A percentile compares a stretch with the other conserved stretches of the same genome.
Conservation (phyloP, 2,329 filamentous ascomycete species). For the Verticillium zaregamsianum region DNA sequence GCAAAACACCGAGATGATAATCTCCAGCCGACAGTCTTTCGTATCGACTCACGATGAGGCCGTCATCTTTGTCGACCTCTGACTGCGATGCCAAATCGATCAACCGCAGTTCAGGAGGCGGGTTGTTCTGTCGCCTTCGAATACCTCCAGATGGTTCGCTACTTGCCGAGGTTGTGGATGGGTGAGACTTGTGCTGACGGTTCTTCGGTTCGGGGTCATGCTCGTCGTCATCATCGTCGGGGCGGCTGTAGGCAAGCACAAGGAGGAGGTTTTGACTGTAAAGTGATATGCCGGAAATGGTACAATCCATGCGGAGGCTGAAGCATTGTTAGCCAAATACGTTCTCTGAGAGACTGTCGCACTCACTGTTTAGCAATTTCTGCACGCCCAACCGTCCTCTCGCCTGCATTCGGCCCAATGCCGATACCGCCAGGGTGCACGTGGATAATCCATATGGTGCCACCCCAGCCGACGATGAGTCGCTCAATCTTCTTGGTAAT, state of each 20-base stretch:
- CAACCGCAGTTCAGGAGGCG: conserved; percentile 83
- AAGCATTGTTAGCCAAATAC: conserved; percentile 19
- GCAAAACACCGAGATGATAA: conserved; percentile 84
- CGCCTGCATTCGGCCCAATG: conserved; percentile 61
- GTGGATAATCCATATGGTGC: conserved; percentile 93
- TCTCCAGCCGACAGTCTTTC: conserved; percentile 83
- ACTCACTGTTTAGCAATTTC: conserved; percentile 91
- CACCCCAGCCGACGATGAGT: conserved; percentile 90
- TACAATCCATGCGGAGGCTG: conserved; percentile 91
- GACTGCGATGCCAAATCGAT: conserved; percentile 86
- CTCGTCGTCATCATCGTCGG: conserved; percentile 58
- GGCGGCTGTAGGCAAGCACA: conserved; percentile 83
- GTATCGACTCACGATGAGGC: conserved; percentile 78
- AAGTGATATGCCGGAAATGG: conserved; percentile 93
- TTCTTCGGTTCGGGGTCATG: conserved; percentile 23
- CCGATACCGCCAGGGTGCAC: conserved; percentile 73
- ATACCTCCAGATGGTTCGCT: conserved; percentile 62
- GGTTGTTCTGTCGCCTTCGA: conserved; percentile 69
- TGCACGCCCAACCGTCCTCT: conserved; percentile 71
- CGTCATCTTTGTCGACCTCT: conserved; percentile 85
- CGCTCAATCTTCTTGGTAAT: conserved; percentile 61
- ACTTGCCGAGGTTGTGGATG: conserved; percentile 42
- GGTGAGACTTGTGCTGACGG: conserved; percentile 35
- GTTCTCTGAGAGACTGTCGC: neutral
- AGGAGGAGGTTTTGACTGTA: conserved; percentile 90